Evolutionary conservation across 2,329 filamentous ascomycete genomes (phyloP).

Genomic region (Alternaria dauci): DNA sequence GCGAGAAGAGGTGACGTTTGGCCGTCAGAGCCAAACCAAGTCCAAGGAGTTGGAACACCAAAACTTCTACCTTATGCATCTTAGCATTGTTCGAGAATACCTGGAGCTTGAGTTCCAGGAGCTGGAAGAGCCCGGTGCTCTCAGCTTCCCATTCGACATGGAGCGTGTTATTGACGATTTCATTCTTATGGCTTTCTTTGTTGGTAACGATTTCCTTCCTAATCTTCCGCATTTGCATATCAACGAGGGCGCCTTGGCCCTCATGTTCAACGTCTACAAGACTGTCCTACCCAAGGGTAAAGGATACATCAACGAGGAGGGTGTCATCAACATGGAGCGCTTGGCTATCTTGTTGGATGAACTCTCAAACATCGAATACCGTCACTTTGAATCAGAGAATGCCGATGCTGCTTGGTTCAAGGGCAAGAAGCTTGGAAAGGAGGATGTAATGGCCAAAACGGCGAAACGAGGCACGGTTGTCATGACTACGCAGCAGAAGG

Average conservation of each 20-base stretch:
- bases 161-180: slow-evolving; percentile 98
- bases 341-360: slow-evolving; percentile 81
- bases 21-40: slow-evolving; percentile 84
- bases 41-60: slow-evolving; percentile 98
- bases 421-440: slow-evolving; percentile 78
- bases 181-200: slow-evolving; percentile 99
- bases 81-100: slow-evolving; percentile 97
- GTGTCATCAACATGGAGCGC: slow-evolving; percentile 86
- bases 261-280: slow-evolving; percentile 99
- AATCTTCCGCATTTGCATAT: slow-evolving; percentile 97
- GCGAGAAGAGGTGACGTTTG: slow-evolving; percentile 97
- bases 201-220: slow-evolving; percentile 98
- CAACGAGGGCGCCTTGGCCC: slow-evolving; percentile 93
- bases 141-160: slow-evolving; percentile 87
- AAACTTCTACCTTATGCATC: slow-evolving; percentile 96
- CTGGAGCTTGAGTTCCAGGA: slow-evolving; percentile 97
- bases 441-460: slow-evolving; percentile 70
- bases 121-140: slow-evolving; percentile 74
- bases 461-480: slow-evolving; percentile 70
- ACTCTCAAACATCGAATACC: slow-evolving; percentile 85
- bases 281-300: slow-evolving; percentile 83
- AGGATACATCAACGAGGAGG: slow-evolving; percentile 96
- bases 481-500: slow-evolving; percentile 81
- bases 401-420: slow-evolving; percentile 91
- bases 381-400: slow-evolving; percentile 92